These are phyloP conservation scores for Geotrichum aggregatum DNA, from an alignment of 1,139 yeast species.

Conservation along the genomic window DNA sequence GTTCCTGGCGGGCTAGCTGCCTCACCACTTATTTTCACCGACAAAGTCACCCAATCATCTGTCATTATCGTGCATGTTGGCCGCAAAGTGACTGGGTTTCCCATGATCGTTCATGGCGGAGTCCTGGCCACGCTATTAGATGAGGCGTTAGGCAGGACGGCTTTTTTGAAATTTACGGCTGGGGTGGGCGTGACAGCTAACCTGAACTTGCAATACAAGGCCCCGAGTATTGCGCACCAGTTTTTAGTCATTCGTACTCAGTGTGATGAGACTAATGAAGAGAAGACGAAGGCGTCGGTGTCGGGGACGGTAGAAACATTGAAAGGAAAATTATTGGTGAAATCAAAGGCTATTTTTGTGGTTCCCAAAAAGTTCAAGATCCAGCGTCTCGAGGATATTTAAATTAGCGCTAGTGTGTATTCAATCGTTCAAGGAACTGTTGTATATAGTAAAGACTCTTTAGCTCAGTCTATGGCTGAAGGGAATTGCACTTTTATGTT, in stretches of 20 bases:
- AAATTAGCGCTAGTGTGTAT: too few species aligned
- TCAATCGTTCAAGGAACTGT: too few species aligned
- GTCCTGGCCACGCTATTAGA: conserved; percentile 79
- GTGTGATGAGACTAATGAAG: conserved; percentile 38
- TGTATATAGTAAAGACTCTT: too few species aligned
- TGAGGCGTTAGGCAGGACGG: conserved; percentile 63
- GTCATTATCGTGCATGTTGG: conserved; percentile 75
- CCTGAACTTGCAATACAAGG: conserved; percentile 55
- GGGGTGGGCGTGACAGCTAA: conserved; percentile 43
- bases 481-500: too few species aligned
- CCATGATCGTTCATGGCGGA: conserved; percentile 87
- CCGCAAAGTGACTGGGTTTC: conserved; percentile 76
- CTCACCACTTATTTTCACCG: conserved; percentile 66
- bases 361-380: conserved; percentile 26
- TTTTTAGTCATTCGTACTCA: conserved; percentile 63
- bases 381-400: conserved; percentile 15
- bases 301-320: conserved; percentile 43
- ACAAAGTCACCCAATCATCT: conserved; percentile 51
- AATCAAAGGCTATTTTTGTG: conserved; percentile 28
- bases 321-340: conserved; percentile 42
- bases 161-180: conserved; percentile 41
- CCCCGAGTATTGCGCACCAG: conserved; percentile 77
- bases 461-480: too few species aligned
- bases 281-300: conserved; percentile 38
- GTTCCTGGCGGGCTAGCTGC: conserved; percentile 76